Percentiles rank a stretch among this genome's conserved stretches.
Conservation (phyloP, 805 yeast species). For the Komagataella phaffii region DNA sequence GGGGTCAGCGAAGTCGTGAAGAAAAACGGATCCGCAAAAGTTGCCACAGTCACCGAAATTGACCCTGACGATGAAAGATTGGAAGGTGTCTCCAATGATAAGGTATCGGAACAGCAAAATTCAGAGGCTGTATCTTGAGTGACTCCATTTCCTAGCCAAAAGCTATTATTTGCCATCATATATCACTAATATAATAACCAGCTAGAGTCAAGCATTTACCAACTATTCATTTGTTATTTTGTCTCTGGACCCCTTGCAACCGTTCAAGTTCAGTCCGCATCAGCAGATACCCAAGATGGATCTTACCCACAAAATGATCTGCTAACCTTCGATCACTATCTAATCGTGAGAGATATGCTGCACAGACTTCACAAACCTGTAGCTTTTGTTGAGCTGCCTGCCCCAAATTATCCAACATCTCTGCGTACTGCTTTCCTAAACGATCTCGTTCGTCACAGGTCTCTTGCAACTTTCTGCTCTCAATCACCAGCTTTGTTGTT, state of each 20-base stretch:
- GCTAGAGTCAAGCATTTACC: neutral
- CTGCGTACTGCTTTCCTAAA: slow-evolving; percentile 42
- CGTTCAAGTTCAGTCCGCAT: slow-evolving; percentile 35
- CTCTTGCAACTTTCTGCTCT: slow-evolving; percentile 30
- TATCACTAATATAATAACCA: neutral
- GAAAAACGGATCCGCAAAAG: neutral
- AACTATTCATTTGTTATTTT: slow-evolving; percentile 2
- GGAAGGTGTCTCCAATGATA: neutral
- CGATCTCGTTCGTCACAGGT: slow-evolving; percentile 33
- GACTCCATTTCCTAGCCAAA: neutral
- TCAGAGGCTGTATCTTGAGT: neutral
- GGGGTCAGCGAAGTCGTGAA: neutral
- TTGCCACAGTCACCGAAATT: neutral
- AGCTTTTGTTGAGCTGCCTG: slow-evolving; percentile 82
- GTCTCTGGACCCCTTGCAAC: slow-evolving; percentile 25
- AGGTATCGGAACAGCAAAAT: neutral
- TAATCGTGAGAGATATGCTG: slow-evolving; percentile 72
- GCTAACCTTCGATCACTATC: slow-evolving; percentile 84
- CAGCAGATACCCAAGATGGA: slow-evolving; percentile 70
- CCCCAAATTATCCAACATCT: slow-evolving; percentile 58
- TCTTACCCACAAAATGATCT: slow-evolving; percentile 81
- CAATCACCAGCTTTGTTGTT: slow-evolving; percentile 34
- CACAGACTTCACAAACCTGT: slow-evolving; percentile 84
- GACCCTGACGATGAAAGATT: neutral
- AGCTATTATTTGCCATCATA: neutral